phyloP scores from a whole-genome alignment of 176 grass and related monocot genomes.

The Hordeum marinum region DNA sequence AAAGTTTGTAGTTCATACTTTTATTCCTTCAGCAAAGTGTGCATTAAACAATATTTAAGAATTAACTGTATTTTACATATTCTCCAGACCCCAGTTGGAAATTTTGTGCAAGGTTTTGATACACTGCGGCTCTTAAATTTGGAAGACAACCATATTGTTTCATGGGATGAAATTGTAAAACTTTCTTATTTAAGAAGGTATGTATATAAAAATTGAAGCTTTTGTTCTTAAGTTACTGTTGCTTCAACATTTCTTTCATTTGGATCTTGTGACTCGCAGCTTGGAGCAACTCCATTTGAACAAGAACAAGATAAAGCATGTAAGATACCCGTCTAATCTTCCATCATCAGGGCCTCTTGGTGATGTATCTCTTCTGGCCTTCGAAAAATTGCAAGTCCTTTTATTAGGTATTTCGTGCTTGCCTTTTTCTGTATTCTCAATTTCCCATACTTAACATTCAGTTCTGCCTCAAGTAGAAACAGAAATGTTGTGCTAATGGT shows the following conservation, averaged over 20 bases:
- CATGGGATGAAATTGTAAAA: slow-evolving; percentile 92
- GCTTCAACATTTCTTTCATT: slow-evolving; percentile 29
- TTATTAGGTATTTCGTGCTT: slow-evolving; percentile 58
- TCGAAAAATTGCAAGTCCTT: slow-evolving; percentile 78
- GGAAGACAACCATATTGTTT: slow-evolving; percentile 73
- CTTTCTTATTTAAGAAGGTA: slow-evolving; percentile 85
- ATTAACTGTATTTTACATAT: slow-evolving; percentile 20
- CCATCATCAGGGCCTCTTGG: background rate
- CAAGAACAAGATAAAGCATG: slow-evolving; percentile 77
- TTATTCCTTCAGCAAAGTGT: background rate
- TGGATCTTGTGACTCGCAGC: slow-evolving; percentile 29
- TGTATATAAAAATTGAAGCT: background rate
- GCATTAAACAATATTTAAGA: background rate
- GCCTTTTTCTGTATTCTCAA: background rate
- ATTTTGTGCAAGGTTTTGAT: slow-evolving; percentile 59
- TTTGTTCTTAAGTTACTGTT: background rate
- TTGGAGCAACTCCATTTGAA: slow-evolving; percentile 94
- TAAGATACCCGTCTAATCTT: slow-evolving; percentile 68
- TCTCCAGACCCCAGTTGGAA: slow-evolving; percentile 46
- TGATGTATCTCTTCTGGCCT: slow-evolving; percentile 37
- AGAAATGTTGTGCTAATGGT: background rate
- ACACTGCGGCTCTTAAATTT: slow-evolving; percentile 78
- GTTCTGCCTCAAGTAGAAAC: background rate
- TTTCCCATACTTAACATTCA: background rate
- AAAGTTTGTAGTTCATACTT: background rate